These are phyloP conservation scores for Immersiporthe knoxdaviesiana DNA, from an alignment of 2,329 filamentous ascomycete genomes.

Conservation along the genomic window DNA sequence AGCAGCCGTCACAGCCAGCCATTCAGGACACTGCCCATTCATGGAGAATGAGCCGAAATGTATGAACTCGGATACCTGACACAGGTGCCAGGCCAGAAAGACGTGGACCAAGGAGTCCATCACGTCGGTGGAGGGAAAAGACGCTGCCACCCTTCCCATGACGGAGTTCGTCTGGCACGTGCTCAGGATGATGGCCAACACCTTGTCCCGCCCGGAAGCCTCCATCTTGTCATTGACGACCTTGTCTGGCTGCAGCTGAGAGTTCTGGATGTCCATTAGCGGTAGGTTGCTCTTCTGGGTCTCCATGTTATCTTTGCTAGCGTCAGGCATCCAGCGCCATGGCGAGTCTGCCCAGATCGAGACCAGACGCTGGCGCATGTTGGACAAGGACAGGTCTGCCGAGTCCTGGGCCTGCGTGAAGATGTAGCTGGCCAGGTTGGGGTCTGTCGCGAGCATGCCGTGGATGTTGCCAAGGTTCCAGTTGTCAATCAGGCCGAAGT, in stretches of 20 bases:
- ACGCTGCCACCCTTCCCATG: conserved; percentile 57
- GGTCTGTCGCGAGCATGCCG: conserved; percentile 25
- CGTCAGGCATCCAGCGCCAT: conserved; percentile 53
- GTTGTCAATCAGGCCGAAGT: conserved; percentile 54
- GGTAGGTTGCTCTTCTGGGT: conserved; percentile 51
- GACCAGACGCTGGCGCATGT: conserved; percentile 52
- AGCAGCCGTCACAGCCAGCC: conserved; percentile 62
- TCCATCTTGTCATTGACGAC: conserved; percentile 50
- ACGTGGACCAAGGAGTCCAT: conserved; percentile 65
- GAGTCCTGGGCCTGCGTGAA: conserved; percentile 40
- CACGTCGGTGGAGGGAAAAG: conserved; percentile 64
- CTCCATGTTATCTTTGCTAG: conserved; percentile 48
- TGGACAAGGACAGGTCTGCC: conserved; percentile 46
- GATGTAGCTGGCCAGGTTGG: conserved; percentile 31
- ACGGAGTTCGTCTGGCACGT: conserved; percentile 56
- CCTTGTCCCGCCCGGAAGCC: conserved; percentile 58
- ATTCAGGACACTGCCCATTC: conserved; percentile 59
- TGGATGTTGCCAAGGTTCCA: conserved; percentile 49
- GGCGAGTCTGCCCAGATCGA: conserved; percentile 55
- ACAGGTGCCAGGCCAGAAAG: conserved; percentile 59
- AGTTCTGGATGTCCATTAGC: conserved; percentile 44
- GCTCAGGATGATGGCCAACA: conserved; percentile 66
- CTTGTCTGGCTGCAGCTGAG: conserved; percentile 44
- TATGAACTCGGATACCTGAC: conserved; percentile 62
- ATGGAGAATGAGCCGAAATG: conserved; percentile 64